phyloP scores from a whole-genome alignment of 2,329 filamentous ascomycete species.

The Apiospora koreana region DNA sequence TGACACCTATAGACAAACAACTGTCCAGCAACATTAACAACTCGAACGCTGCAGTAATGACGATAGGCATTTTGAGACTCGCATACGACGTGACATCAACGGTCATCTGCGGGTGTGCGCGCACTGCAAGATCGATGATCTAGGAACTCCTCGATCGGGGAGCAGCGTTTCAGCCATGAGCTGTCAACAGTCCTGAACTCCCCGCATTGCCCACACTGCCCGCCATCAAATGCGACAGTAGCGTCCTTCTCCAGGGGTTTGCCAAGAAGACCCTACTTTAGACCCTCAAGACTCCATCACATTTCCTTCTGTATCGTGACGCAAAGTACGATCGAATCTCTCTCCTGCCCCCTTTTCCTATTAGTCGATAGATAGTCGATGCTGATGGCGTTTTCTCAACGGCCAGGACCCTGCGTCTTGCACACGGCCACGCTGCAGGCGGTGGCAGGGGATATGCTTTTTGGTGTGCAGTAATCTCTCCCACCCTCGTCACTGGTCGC shows the following conservation, averaged over 20 bases:
- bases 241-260: background rate
- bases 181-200: background rate
- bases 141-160: background rate
- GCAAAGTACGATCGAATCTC: background rate
- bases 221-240: background rate
- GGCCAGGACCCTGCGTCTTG: background rate
- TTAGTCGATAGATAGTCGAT: background rate
- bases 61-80: background rate
- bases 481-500: conserved; percentile 10
- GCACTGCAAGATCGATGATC: background rate
- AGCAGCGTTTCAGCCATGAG: background rate
- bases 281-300: background rate
- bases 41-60: too few species aligned
- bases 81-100: background rate
- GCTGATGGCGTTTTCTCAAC: background rate
- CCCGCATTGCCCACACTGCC: background rate
- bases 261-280: background rate
- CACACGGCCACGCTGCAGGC: background rate
- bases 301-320: background rate
- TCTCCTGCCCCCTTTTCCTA: background rate
- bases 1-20: background rate
- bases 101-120: background rate
- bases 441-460: background rate
- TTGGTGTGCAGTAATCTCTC: background rate
- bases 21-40: background rate